Conservation (phyloP, 2,329 filamentous ascomycete genomes). For the Epichloe amarillans region DNA sequence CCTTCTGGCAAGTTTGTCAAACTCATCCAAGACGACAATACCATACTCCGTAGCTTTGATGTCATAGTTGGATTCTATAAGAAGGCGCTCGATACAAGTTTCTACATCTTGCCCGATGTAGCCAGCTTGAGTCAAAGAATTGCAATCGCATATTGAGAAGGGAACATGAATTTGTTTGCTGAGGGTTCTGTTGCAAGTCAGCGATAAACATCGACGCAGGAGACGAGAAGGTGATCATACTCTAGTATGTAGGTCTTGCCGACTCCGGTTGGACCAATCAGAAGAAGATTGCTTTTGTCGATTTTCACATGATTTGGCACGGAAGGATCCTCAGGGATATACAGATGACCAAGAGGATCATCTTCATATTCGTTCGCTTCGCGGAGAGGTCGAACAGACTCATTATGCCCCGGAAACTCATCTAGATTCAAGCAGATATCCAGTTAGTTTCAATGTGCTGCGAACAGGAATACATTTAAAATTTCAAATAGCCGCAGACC, state of each 20-base stretch:
- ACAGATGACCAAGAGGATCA: conserved; percentile 28
- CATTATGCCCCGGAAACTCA: conserved; percentile 39
- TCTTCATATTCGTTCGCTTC: conserved; percentile 19
- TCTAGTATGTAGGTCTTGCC: conserved; percentile 91
- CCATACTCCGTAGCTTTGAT: conserved; percentile 73
- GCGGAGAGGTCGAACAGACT: conserved; percentile 30
- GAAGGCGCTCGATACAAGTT: conserved; percentile 76
- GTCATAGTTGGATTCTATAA: conserved; percentile 85
- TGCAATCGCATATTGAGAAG: conserved; percentile 91
- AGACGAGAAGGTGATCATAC: conserved; percentile 24
- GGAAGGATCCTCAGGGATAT: conserved; percentile 32
- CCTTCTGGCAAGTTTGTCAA: conserved; percentile 89
- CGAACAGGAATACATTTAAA: background rate
- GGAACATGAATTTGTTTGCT: conserved; percentile 90
- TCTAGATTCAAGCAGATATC: conserved; percentile 30
- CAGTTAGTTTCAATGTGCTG: conserved; percentile 11
- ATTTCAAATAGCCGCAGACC: conserved; percentile 34
- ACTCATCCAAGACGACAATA: conserved; percentile 91
- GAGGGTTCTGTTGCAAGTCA: conserved; percentile 52
- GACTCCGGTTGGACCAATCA: conserved; percentile 85
- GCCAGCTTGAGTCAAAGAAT: conserved; percentile 87
- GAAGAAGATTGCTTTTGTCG: conserved; percentile 87
- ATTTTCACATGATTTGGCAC: conserved; percentile 50
- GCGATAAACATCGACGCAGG: conserved; percentile 1
- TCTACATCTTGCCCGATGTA: conserved; percentile 99